Evolutionary conservation across 805 yeast genomes (phyloP).

Genomic region (Wickerhamiella nectarea): DNA sequence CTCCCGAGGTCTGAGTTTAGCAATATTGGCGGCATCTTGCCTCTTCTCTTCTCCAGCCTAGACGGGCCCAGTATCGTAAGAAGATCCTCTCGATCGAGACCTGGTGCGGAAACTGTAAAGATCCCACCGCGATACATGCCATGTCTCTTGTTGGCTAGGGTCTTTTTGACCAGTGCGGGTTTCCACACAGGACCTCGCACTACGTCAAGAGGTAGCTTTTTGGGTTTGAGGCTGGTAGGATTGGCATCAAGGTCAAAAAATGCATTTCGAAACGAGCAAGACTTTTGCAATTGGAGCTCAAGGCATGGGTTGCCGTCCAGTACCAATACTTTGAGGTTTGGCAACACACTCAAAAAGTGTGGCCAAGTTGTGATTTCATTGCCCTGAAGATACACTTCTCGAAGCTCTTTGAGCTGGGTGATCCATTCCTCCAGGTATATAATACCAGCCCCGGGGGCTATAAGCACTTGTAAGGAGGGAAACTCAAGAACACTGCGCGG

Average conservation of each 20-base stretch:
- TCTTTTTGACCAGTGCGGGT: not conserved
- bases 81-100: not conserved
- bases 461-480: conserved; percentile 16
- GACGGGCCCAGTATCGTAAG: conserved; percentile 10
- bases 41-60: not conserved
- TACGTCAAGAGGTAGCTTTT: conserved; percentile 1
- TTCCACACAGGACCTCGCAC: conserved; percentile 11
- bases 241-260: conserved; percentile 7
- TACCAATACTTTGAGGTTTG: conserved; percentile 16
- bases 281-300: conserved; percentile 15
- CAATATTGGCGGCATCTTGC: not conserved
- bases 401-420: conserved; percentile 15
- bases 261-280: conserved; percentile 15
- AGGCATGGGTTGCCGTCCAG: conserved; percentile 24
- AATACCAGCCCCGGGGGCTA: conserved; percentile 19
- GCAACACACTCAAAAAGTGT: conserved; percentile 16
- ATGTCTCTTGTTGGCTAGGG: not conserved
- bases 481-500: conserved; percentile 20
- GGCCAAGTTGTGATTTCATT: conserved; percentile 24
- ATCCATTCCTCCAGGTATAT: conserved; percentile 22
- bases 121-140: conserved; percentile 14
- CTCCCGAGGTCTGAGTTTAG: not conserved
- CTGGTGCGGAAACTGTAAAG: conserved; percentile 8
- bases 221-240: not conserved
- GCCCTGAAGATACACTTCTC: conserved; percentile 16